A percentile compares a stretch with the other conserved stretches of the same genome.
phyloP scores from a whole-genome alignment of 148 eudicot genomes.

The Cornus florida region DNA sequence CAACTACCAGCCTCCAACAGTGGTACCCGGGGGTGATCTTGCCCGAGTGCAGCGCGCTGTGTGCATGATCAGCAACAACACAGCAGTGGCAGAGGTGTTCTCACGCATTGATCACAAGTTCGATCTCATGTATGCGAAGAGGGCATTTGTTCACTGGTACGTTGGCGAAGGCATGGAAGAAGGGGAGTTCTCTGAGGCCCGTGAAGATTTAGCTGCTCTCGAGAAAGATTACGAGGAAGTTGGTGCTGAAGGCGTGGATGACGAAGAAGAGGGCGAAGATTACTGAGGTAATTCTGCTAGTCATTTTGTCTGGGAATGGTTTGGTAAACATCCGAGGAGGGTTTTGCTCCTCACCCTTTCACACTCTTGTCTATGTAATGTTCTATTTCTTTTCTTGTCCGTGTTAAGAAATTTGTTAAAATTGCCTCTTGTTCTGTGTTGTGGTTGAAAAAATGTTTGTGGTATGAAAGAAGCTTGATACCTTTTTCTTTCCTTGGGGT shows the following conservation, averaged over 20 bases:
- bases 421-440: background rate
- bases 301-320: background rate
- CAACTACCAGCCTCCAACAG: constrained; percentile 65
- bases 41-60: constrained; percentile 70
- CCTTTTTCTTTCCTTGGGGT: background rate
- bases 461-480: background rate
- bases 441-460: background rate
- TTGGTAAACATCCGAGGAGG: background rate
- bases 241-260: constrained; percentile 62
- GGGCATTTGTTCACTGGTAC: constrained; percentile 73
- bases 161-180: constrained; percentile 79
- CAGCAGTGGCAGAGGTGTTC: constrained; percentile 67
- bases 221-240: constrained; percentile 69
- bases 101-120: constrained; percentile 64
- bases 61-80: constrained; percentile 75
- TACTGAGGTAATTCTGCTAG: constrained; percentile 13
- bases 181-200: constrained; percentile 73
- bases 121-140: constrained; percentile 64
- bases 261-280: constrained; percentile 52
- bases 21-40: constrained; percentile 68
- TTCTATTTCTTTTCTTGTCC: constrained; percentile 11
- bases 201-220: constrained; percentile 66
- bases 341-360: background rate
- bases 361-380: background rate
- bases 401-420: constrained; percentile 8